phyloP scores from a whole-genome alignment of 345 rosid genomes.

The Dipteronia sinensis region DNA sequence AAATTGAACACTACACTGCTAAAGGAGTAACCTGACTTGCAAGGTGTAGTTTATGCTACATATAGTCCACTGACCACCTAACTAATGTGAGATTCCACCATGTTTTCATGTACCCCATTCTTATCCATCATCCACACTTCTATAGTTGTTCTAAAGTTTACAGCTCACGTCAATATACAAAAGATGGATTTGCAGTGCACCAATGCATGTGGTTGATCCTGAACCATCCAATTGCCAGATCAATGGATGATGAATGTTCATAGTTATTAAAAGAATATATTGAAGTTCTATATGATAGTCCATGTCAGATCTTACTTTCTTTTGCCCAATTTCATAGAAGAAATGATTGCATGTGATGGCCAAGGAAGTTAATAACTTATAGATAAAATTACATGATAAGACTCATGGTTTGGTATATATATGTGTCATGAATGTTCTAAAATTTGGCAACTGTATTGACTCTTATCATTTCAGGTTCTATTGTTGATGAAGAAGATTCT shows the following conservation, averaged over 20 bases:
- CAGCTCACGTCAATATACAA: background rate
- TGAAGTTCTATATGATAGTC: slow-evolving; percentile 1
- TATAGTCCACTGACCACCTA: background rate
- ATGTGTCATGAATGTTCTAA: slow-evolving; percentile 10
- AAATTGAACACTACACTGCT: background rate
- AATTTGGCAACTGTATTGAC: slow-evolving; percentile 12
- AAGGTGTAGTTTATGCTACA: background rate
- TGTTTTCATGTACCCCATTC: background rate
- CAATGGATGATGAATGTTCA: background rate
- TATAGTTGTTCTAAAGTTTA: background rate
- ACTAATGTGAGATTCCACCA: background rate
- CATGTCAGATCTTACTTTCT: background rate
- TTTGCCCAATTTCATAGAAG: background rate
- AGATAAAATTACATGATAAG: background rate
- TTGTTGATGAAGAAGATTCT: slow-evolving; percentile 47
- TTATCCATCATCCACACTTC: background rate
- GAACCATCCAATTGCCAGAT: slow-evolving; percentile 5
- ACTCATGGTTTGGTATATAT: slow-evolving; percentile 4
- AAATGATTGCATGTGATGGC: slow-evolving; percentile 1
- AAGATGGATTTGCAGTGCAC: background rate
- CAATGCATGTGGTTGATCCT: background rate
- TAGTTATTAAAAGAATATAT: slow-evolving; percentile 1
- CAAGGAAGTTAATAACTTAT: background rate
- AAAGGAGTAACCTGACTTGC: background rate
- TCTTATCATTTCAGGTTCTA: slow-evolving; percentile 26